A percentile compares a stretch with the other conserved stretches of the same genome.
Evolutionary conservation across 129 eudicot genomes (phyloP).

Genomic region (Lactuca saligna): DNA sequence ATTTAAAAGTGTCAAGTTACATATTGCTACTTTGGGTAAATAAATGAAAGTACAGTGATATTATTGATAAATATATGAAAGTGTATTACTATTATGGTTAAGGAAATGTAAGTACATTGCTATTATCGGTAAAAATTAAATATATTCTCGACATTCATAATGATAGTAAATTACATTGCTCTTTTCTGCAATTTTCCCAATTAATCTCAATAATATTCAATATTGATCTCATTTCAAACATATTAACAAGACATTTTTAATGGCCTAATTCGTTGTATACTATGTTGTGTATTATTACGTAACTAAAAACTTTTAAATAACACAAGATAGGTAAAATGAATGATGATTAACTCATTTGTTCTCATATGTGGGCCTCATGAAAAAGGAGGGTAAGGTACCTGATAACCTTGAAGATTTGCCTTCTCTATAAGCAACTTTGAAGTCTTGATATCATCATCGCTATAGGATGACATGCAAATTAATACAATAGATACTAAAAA

Average conservation of each 20-base stretch:
- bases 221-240: no score
- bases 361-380: not conserved
- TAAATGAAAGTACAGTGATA: no score
- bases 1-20: no score
- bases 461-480: conserved; percentile 5
- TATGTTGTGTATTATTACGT: not conserved
- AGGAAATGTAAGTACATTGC: not conserved
- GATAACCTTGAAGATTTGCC: conserved; percentile 68
- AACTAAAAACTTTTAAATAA: no score
- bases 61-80: not conserved
- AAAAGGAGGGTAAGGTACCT: conserved; percentile 45
- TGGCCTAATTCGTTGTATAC: not conserved
- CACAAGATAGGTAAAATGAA: not conserved
- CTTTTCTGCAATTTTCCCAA: not conserved
- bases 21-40: no score
- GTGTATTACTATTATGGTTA: not conserved
- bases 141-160: no score
- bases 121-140: not conserved
- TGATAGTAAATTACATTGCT: not conserved
- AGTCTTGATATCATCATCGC: conserved; percentile 58
- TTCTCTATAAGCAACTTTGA: conserved; percentile 59
- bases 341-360: not conserved
- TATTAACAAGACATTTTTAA: not conserved
- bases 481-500: conserved; percentile 5
- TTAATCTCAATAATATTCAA: no score